A percentile compares a stretch with the other conserved stretches of the same genome.
Evolutionary conservation across 768 basidiomycete genomes (phyloP).

Genomic region (Ephemerocybe angulata): DNA sequence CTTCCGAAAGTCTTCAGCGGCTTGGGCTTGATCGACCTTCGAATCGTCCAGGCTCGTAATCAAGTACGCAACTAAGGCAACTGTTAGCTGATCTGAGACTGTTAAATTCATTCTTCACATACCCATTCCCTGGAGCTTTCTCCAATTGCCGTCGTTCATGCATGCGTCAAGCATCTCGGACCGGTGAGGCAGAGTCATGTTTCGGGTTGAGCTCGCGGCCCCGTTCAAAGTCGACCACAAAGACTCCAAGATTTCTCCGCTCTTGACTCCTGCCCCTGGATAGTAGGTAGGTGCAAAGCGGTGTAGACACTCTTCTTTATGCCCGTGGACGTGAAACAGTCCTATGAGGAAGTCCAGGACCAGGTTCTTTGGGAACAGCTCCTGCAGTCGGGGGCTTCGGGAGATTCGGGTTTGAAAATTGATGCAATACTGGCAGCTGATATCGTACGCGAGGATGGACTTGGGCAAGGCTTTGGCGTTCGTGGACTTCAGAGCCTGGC

Average conservation of each 20-base stretch:
- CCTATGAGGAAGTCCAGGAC: no score
- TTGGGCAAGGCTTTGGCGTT: not conserved
- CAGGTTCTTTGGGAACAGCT: no score
- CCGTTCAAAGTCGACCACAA: conserved; percentile 16
- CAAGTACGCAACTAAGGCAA: no score
- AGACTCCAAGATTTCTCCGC: conserved; percentile 18
- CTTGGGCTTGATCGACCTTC: no score
- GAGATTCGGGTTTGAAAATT: no score
- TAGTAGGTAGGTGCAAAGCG: conserved; percentile 16
- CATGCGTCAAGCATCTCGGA: conserved; percentile 17
- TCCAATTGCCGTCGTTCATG: conserved; percentile 19
- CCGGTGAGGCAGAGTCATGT: conserved; percentile 8
- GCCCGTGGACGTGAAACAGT: conserved; percentile 17
- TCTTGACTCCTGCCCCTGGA: not conserved
- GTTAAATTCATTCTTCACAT: no score
- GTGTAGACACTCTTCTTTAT: no score
- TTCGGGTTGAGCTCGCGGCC: not conserved
- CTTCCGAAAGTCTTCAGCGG: no score
- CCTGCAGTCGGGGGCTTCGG: no score
- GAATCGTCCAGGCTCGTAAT: no score
- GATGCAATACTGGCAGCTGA: not conserved
- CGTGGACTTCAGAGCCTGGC: conserved; percentile 15
- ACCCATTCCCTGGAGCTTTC: conserved; percentile 8
- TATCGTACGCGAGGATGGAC: not conserved
- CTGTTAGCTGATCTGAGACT: no score